A percentile compares a stretch with the other conserved stretches of the same genome.
phyloP scores from a whole-genome alignment of 2,329 filamentous ascomycete genomes.

The Periconia macrospinosa region DNA sequence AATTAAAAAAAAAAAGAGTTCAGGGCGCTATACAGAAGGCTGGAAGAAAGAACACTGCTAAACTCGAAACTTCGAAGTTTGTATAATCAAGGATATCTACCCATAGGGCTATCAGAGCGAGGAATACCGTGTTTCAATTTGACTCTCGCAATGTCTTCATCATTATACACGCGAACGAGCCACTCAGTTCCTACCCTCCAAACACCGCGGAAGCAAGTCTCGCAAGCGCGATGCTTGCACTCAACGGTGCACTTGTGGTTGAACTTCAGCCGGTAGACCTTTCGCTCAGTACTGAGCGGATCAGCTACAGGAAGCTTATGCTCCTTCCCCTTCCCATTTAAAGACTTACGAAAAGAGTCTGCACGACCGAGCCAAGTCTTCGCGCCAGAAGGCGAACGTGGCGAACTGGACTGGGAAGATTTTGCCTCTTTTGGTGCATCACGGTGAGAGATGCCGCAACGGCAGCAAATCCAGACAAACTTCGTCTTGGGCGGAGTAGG shows the following conservation, averaged over 20 bases:
- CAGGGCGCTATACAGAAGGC: too few species aligned
- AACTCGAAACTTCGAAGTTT: too few species aligned
- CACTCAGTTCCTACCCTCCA: not conserved
- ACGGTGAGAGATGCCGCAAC: not conserved
- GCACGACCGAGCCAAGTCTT: not conserved
- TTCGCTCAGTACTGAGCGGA: not conserved
- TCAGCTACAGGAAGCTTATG: too few species aligned
- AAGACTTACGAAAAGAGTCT: not conserved
- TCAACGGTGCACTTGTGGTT: not conserved
- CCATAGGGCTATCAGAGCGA: too few species aligned
- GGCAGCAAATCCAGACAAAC: not conserved
- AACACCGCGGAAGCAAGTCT: not conserved
- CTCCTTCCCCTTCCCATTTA: too few species aligned
- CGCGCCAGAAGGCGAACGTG: not conserved
- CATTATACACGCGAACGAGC: not conserved
- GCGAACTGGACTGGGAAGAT: not conserved
- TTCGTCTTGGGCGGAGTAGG: not conserved
- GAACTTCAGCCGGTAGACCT: not conserved
- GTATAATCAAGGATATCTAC: too few species aligned
- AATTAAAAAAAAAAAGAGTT: too few species aligned
- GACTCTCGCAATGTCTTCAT: not conserved
- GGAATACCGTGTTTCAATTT: not conserved
- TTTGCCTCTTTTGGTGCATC: not conserved
- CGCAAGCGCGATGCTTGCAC: not conserved
- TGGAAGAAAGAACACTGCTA: too few species aligned